Percentiles rank a stretch among this genome's conserved stretches.
Evolutionary conservation across 2,329 filamentous ascomycete species (phyloP).

Genomic region (Plectosphaerella sp.): DNA sequence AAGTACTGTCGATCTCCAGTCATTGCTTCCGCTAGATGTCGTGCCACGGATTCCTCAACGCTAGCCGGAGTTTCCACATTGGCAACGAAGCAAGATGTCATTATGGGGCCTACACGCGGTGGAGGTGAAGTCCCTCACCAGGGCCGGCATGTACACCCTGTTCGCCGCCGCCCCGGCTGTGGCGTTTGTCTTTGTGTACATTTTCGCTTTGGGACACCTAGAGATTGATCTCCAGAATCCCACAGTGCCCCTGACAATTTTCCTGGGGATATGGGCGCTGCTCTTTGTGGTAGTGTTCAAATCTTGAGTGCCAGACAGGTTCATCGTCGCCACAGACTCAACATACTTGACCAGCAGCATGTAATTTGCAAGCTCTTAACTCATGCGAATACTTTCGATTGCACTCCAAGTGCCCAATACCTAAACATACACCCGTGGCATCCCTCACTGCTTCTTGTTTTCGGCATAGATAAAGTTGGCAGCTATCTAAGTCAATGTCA

Average conservation of each 20-base stretch:
- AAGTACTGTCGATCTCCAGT: not conserved
- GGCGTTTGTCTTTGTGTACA: not conserved
- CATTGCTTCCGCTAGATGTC: not conserved
- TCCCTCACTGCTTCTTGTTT: slow-evolving; percentile 28
- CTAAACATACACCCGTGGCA: too few relatives aligned
- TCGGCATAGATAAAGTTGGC: slow-evolving; percentile 38
- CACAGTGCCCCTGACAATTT: not conserved
- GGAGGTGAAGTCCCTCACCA: not conserved
- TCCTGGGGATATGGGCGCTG: too few relatives aligned
- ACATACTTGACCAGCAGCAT: too few relatives aligned
- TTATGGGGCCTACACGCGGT: not conserved
- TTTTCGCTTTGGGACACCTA: not conserved
- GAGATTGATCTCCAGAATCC: not conserved
- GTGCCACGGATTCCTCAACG: not conserved
- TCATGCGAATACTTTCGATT: too few relatives aligned
- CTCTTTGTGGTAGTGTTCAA: too few relatives aligned
- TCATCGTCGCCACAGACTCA: too few relatives aligned
- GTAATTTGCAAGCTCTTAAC: too few relatives aligned
- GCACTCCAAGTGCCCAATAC: too few relatives aligned
- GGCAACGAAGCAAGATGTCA: not conserved
- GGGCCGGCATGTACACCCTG: not conserved
- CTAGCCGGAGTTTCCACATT: not conserved
- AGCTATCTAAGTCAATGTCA: slow-evolving; percentile 19
- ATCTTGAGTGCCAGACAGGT: too few relatives aligned
- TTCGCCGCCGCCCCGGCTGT: not conserved